Conservation (phyloP, 2,329 filamentous ascomycete genomes). For the Fusarium lyarnte region DNA sequence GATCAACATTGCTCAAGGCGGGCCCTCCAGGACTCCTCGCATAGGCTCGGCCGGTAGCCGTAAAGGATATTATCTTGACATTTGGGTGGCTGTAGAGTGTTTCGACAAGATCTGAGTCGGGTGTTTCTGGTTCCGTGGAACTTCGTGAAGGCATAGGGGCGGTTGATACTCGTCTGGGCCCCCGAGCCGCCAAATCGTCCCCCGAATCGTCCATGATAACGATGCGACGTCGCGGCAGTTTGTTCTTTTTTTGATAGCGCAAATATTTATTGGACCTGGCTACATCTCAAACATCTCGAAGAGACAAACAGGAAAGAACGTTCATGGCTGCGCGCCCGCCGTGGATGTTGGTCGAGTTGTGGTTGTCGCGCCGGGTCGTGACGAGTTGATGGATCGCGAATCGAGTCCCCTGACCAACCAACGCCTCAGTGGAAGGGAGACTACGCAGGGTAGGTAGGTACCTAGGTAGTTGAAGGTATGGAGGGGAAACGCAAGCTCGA, state of each 20-base stretch:
- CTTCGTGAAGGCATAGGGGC: conserved; percentile 46
- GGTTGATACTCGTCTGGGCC: conserved; percentile 51
- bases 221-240: neutral
- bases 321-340: conserved; percentile 40
- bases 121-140: conserved; percentile 35
- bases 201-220: conserved; percentile 36
- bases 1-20: conserved; percentile 51
- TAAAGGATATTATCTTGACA: conserved; percentile 73
- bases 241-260: conserved; percentile 18
- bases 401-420: conserved; percentile 24
- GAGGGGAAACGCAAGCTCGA: neutral
- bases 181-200: conserved; percentile 35
- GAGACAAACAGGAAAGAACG: conserved; percentile 11
- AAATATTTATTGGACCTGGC: conserved; percentile 16
- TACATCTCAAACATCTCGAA: conserved; percentile 40
- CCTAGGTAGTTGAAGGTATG: neutral
- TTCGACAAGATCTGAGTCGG: conserved; percentile 60
- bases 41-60: conserved; percentile 47
- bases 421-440: conserved; percentile 24
- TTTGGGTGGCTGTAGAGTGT: conserved; percentile 79
- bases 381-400: neutral
- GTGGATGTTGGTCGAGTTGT: conserved; percentile 10
- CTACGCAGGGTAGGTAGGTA: neutral
- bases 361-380: conserved; percentile 4
- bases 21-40: conserved; percentile 47